These are phyloP conservation scores for Cystobasidium pallidum DNA, from an alignment of 1,284 basidiomycete genomes.

Conservation along the genomic window DNA sequence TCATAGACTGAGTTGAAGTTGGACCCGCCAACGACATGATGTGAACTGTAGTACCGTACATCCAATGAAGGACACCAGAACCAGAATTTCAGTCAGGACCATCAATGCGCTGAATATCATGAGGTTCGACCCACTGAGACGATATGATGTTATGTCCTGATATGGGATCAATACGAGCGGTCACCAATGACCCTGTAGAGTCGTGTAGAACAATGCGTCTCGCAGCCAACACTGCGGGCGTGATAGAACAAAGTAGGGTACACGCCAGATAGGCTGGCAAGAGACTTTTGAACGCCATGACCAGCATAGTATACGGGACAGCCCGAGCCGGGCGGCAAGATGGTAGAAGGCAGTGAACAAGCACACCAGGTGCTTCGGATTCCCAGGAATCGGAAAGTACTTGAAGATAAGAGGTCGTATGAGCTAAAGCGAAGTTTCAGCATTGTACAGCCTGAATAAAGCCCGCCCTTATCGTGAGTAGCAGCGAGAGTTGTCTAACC, in stretches of 20 bases:
- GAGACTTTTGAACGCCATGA: neutral
- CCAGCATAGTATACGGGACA: neutral
- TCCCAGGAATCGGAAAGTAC: neutral
- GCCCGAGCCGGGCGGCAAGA: no score
- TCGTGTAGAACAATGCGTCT: constrained; percentile 22
- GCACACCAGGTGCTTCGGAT: neutral
- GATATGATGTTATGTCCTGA: neutral
- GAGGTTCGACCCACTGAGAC: constrained; percentile 13
- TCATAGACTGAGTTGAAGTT: constrained; percentile 19
- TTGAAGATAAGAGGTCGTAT: neutral
- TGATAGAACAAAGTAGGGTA: neutral
- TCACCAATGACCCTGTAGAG: constrained; percentile 24
- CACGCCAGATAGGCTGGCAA: neutral
- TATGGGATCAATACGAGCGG: constrained; percentile 31
- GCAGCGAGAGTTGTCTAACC: neutral
- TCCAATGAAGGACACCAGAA: neutral
- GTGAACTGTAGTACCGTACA: constrained; percentile 18
- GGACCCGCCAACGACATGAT: constrained; percentile 29
- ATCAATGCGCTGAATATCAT: no score
- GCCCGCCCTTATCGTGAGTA: neutral
- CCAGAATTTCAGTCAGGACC: no score
- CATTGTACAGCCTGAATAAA: neutral
- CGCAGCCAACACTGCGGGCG: neutral
- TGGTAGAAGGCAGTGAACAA: neutral
- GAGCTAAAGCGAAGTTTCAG: neutral